Evolutionary conservation across 1,139 yeast genomes (phyloP), one percentile per base, ranked within the genome.

Genomic region (Saccharomycopsis crataegensis): DNA sequence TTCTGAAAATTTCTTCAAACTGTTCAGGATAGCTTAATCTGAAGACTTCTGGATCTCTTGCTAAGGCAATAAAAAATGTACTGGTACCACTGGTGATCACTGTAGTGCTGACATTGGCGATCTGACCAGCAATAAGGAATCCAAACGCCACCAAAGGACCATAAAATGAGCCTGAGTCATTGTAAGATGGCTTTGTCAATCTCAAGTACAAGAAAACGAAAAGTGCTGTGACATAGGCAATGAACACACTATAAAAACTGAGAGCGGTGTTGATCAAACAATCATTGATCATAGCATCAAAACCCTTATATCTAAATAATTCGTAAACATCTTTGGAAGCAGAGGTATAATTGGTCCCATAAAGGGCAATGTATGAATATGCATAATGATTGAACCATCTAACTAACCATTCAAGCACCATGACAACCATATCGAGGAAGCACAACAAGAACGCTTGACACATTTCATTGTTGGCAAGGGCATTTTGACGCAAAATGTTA

Each of bases 321-420:
- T 82, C 79, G 80, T 91, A 86, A 1, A 97, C 86, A 58, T 88
- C 94, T 62, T 76, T 83, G 1, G 96, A 94, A 0, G 94, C 82
- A 37, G 75, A 74, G 52, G 87, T 65, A 64, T 90, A 91, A 41
- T 82, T 75, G 63, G 84, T 84, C 54, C 97, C 97, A 66, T 89
- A 91, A 45, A 91, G 76, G 0, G 96, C 96, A 63, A 91, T 77
- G 63, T 84, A 89, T 43, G 94, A 84, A 67, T 86, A 88, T 11
- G 97, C 96, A 65, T 89, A 91, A 65, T 86, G 93, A 70, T 91
- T 90, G 72, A 91, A 90, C 73, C 87, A 91, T 60, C 83, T 77
- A 32, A 87, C 86, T 62, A 86, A 64, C 89, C 96, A 86, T 61
- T 88, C 89, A 50, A 90, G 67, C 52, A 86, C 72, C 9, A 81